Evolutionary conservation across 257 asterid genomes (phyloP).

Genomic region (Perilla frutescens): DNA sequence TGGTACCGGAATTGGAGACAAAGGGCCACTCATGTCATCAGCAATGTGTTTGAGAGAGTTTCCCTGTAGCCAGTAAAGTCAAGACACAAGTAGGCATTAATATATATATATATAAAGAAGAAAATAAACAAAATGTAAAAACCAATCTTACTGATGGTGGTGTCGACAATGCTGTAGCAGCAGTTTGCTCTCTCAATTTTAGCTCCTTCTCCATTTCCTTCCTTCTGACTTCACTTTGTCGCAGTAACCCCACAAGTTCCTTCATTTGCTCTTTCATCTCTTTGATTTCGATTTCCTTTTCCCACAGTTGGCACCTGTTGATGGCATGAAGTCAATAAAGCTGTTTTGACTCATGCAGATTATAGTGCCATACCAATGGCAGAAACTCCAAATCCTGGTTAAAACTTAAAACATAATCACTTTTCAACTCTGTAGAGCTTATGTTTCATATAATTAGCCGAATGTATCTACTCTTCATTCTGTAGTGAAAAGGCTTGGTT

Average conservation of each 20-base stretch:
- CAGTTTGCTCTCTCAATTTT: slow-evolving; percentile 69
- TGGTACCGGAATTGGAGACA: slow-evolving; percentile 89
- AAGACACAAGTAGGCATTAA: background rate
- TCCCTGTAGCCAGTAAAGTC: slow-evolving; percentile 40
- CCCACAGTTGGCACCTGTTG: slow-evolving; percentile 90
- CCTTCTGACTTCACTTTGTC: slow-evolving; percentile 89
- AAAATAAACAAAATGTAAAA: background rate
- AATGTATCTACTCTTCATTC: slow-evolving; percentile 7
- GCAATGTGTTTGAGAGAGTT: slow-evolving; percentile 69
- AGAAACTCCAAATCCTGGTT: slow-evolving; percentile 5
- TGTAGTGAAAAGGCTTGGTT: background rate
- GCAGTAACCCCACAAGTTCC: slow-evolving; percentile 78
- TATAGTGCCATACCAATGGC: background rate
- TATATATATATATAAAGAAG: background rate
- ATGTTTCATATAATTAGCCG: background rate
- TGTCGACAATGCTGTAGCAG: slow-evolving; percentile 62
- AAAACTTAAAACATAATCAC: background rate
- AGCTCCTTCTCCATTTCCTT: slow-evolving; percentile 88
- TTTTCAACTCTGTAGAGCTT: slow-evolving; percentile 1
- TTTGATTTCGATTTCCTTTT: slow-evolving; percentile 80
- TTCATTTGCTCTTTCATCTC: slow-evolving; percentile 95
- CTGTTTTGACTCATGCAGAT: slow-evolving; percentile 2
- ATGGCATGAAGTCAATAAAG: slow-evolving; percentile 25
- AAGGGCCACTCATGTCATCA: slow-evolving; percentile 68
- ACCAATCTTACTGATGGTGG: slow-evolving; percentile 72